A percentile compares a stretch with the other conserved stretches of the same genome.
These are phyloP conservation scores for Aspergillus cavernicola DNA, from an alignment of 495 filamentous ascomycete genomes.

Conservation along the genomic window DNA sequence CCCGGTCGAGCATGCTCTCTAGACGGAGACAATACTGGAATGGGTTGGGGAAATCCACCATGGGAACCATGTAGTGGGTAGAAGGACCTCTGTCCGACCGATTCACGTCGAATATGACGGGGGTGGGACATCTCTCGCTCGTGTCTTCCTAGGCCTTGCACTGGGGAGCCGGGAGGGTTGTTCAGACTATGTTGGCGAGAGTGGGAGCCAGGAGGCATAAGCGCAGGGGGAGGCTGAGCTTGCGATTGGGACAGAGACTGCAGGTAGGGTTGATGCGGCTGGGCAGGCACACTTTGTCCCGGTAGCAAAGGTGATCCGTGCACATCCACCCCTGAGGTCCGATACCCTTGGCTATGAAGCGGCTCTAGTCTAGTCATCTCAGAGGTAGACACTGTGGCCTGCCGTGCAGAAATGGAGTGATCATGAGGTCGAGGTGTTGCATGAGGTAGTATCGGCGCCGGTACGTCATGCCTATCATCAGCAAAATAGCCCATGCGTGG, in stretches of 20 bases:
- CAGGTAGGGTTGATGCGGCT: slow-evolving; percentile 28
- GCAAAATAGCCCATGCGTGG: slow-evolving; percentile 44
- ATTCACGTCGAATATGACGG: slow-evolving; percentile 35
- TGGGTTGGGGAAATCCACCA: slow-evolving; percentile 28
- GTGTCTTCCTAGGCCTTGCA: slow-evolving; percentile 26
- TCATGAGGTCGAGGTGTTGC: slow-evolving; percentile 29
- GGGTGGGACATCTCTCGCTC: slow-evolving; percentile 35
- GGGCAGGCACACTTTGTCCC: slow-evolving; percentile 7
- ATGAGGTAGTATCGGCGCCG: slow-evolving; percentile 27
- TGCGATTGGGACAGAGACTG: slow-evolving; percentile 26
- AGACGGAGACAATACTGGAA: slow-evolving; percentile 37
- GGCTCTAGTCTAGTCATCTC: slow-evolving; percentile 40
- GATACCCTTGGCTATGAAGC: slow-evolving; percentile 27
- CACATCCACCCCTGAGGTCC: slow-evolving; percentile 19
- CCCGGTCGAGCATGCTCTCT: slow-evolving; percentile 38
- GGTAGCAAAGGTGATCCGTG: slow-evolving; percentile 24
- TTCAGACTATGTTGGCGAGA: slow-evolving; percentile 41
- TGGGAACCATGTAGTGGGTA: slow-evolving; percentile 27
- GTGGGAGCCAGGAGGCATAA: slow-evolving; percentile 29
- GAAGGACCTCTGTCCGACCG: slow-evolving; percentile 32
- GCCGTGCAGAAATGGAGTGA: slow-evolving; percentile 29
- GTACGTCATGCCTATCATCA: slow-evolving; percentile 42
- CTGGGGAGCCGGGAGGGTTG: slow-evolving; percentile 38
- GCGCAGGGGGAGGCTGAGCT: slow-evolving; percentile 22
- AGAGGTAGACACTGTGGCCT: slow-evolving; percentile 22